Evolutionary conservation across 2,329 filamentous ascomycete species (phyloP).

Genomic region (Zopfia rhizophila): DNA sequence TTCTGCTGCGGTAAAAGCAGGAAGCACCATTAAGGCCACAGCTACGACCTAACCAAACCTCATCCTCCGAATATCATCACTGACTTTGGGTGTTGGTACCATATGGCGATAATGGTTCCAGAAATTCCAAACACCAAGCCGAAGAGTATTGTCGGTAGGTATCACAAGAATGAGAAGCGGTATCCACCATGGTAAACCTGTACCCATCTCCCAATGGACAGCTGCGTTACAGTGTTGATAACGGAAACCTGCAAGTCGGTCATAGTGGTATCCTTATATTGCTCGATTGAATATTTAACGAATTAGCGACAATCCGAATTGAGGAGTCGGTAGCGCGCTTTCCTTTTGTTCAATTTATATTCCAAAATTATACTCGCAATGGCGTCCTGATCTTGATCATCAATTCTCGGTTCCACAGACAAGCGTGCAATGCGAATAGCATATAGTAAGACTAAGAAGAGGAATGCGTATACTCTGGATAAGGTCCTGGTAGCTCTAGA

Average conservation of each 20-base stretch:
- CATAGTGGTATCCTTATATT: slow-evolving; percentile 4
- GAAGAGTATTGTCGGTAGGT: slow-evolving; percentile 1
- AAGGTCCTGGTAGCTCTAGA: slow-evolving; percentile 13
- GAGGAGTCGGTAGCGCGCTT: no score
- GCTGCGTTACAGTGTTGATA: background rate
- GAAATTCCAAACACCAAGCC: slow-evolving; percentile 1
- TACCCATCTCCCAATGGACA: background rate
- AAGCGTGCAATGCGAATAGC: no score
- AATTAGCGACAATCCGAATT: no score
- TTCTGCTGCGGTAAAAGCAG: slow-evolving; percentile 14
- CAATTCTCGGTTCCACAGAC: no score
- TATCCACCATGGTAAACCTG: background rate
- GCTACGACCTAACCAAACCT: slow-evolving; percentile 28
- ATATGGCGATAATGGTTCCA: background rate
- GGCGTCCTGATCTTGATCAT: no score
- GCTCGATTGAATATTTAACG: no score
- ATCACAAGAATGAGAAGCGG: slow-evolving; percentile 1
- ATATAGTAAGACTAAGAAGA: slow-evolving; percentile 6
- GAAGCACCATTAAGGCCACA: slow-evolving; percentile 15
- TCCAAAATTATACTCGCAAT: no score
- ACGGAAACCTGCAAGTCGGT: slow-evolving; percentile 1
- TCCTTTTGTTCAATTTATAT: no score
- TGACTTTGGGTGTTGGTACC: slow-evolving; percentile 1
- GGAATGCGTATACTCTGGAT: background rate
- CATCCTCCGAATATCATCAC: slow-evolving; percentile 6